These are phyloP conservation scores for Pseudopithomyces maydicus DNA, from an alignment of 2,329 filamentous ascomycete species.

Conservation along the genomic window DNA sequence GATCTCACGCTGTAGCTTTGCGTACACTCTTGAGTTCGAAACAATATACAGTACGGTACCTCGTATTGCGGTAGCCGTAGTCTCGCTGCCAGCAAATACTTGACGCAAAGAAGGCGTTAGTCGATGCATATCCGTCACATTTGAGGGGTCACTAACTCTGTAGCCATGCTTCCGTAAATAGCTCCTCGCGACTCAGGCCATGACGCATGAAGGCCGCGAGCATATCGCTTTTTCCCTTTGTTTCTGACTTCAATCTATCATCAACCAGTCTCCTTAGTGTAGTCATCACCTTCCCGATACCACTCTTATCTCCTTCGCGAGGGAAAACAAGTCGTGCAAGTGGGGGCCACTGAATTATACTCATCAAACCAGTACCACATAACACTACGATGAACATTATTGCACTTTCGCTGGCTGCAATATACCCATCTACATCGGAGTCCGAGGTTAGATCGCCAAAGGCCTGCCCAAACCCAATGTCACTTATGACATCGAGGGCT, in stretches of 20 bases:
- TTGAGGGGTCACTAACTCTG: conserved; percentile 39
- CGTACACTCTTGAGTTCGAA: conserved; percentile 52
- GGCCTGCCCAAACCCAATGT: conserved; percentile 57
- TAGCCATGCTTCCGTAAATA: conserved; percentile 49
- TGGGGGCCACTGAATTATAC: conserved; percentile 20
- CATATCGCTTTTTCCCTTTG: conserved; percentile 57
- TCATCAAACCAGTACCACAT: conserved; percentile 18
- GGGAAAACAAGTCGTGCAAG: conserved; percentile 27
- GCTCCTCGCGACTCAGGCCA: conserved; percentile 44
- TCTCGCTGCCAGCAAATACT: conserved; percentile 59
- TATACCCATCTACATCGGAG: conserved; percentile 53
- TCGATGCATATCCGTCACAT: too few species aligned
- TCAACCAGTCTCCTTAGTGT: conserved; percentile 24
- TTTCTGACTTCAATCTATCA: conserved; percentile 37
- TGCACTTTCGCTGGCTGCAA: conserved; percentile 50
- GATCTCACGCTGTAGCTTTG: conserved; percentile 53
- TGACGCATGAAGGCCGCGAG: conserved; percentile 56
- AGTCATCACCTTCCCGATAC: conserved; percentile 29
- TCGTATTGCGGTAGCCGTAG: conserved; percentile 60
- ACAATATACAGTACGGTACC: conserved; percentile 58
- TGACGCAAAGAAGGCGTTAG: too few species aligned
- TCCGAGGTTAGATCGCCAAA: conserved; percentile 60
- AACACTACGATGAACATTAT: conserved; percentile 14
- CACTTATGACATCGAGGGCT: conserved; percentile 62
- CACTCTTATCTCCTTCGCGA: conserved; percentile 37